Evolutionary conservation across 192 early-diverging fungal genomes (phyloP).

Genomic region (Pilaira anomala): DNA sequence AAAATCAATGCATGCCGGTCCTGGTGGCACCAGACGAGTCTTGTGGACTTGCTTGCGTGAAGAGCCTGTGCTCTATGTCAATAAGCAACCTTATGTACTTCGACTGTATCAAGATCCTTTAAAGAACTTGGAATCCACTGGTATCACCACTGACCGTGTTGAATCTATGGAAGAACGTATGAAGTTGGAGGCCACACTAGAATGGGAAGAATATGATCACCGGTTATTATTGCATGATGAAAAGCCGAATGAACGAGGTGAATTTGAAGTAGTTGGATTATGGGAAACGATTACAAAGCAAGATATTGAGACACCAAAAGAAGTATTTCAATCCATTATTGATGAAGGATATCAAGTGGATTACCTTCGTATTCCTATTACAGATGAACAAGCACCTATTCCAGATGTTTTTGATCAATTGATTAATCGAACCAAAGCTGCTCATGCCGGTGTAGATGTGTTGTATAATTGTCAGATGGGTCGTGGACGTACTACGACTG

Average conservation of each 20-base stretch:
- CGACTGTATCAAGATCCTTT: constrained; percentile 58
- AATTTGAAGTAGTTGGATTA: constrained; percentile 48
- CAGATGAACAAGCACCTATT: constrained; percentile 65
- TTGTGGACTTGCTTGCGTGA: constrained; percentile 64
- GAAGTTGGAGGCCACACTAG: constrained; percentile 52
- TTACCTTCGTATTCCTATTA: constrained; percentile 56
- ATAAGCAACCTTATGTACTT: constrained; percentile 56
- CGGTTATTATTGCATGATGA: constrained; percentile 60
- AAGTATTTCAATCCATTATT: constrained; percentile 52
- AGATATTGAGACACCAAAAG: constrained; percentile 52
- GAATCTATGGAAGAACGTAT: constrained; percentile 61
- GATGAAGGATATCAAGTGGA: constrained; percentile 52
- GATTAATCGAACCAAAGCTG: constrained; percentile 41
- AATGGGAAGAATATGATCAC: constrained; percentile 48
- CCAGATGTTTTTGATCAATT: constrained; percentile 63
- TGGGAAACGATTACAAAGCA: constrained; percentile 54
- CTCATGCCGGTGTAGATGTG: constrained; percentile 38
- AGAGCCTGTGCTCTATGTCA: constrained; percentile 64
- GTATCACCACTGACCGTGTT: constrained; percentile 60
- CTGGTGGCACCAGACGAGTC: constrained; percentile 38
- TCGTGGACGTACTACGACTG: constrained; percentile 61
- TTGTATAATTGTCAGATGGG: constrained; percentile 72
- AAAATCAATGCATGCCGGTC: constrained; percentile 46
- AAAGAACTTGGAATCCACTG: constrained; percentile 63
- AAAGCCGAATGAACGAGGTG: constrained; percentile 36